Base-by-base conservation (phyloP, 2,329 filamentous ascomycete species). In the Elsinoe fawcettii region DNA sequence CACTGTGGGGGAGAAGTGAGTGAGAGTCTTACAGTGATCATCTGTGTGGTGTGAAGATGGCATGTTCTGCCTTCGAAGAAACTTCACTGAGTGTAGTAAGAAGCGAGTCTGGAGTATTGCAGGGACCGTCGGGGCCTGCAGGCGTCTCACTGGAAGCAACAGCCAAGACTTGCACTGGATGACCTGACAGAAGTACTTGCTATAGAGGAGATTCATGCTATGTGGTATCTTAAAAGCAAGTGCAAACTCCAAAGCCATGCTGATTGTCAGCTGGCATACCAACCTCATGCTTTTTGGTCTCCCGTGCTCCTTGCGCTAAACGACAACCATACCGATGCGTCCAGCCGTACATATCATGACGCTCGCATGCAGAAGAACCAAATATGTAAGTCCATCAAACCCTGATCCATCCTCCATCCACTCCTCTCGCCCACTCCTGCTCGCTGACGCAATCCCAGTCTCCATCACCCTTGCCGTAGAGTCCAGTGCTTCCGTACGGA, bases 391-490 rank as follows among this genome's bases (percentile, higher is more conserved):
- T 18, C 16, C 25, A 14, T 61, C 54, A 61, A 20, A 61, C 25
- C 23, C 56, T 58, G 51, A 71, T 59, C 69, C 68, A 71, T 1
- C 66, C 64, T 60, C 60, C 65, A 53, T 65, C 64, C 5, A 69
- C 67, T 8, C 65, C 70, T 12, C 57, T 14, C 14, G 69, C 44
- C 57, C 65, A 70, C 49, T 70, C 69, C 25, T 65, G 64, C 59
- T 71, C 69, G 51, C 61, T 60, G 2, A 72, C 63, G 5, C 66
- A 65, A 54, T 68, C 68, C 70, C 70, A 72, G 20, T 61, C 63
- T n/a, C 65, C 64, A 58, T 75, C 74, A 54, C 75, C 72, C 62
- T 78, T 78, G 57, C 74, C 75, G 58, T 78, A 79, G 6, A 76
- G 68, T 1, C 76, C 76, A 14, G 73, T 76, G 61, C 70, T 74